phyloP scores from a whole-genome alignment of 1,284 basidiomycete genomes.

The Hortiboletus rubellus region DNA sequence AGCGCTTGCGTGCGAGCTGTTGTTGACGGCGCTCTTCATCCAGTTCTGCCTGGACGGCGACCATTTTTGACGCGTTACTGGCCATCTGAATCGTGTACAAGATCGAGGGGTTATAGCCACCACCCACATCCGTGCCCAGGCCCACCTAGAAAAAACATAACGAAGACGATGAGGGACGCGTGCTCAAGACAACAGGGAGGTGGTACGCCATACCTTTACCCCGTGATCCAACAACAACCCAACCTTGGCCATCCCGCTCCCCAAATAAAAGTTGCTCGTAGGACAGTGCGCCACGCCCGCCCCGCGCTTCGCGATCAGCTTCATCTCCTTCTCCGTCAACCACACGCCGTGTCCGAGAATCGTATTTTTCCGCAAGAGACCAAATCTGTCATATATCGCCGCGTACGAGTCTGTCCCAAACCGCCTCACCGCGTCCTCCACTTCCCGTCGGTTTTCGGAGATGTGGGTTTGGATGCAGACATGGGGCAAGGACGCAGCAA shows the following conservation, averaged over 20 bases:
- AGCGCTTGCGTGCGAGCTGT: neutral
- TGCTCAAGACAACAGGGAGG: neutral
- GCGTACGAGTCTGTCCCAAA: constrained; percentile 72
- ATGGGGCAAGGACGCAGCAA: constrained; percentile 47
- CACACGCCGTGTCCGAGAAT: constrained; percentile 88
- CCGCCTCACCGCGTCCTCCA: constrained; percentile 61
- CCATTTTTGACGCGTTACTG: constrained; percentile 77
- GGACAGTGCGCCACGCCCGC: constrained; percentile 93
- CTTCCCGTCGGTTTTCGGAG: constrained; percentile 79
- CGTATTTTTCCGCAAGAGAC: constrained; percentile 77
- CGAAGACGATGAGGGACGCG: neutral
- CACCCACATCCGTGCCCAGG: constrained; percentile 87
- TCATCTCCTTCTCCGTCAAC: constrained; percentile 70
- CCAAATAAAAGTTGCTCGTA: constrained; percentile 87
- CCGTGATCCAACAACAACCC: constrained; percentile 80
- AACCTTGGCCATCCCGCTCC: constrained; percentile 82
- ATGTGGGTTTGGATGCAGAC: constrained; percentile 91
- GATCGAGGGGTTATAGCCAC: constrained; percentile 82
- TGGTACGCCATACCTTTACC: constrained; percentile 64
- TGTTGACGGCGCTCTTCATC: constrained; percentile 14
- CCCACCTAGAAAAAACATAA: constrained; percentile 59
- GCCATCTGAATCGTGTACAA: constrained; percentile 79
- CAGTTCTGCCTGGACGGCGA: constrained; percentile 43
- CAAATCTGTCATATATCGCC: constrained; percentile 77
- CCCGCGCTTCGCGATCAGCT: constrained; percentile 61